Conservation (phyloP, 768 basidiomycete genomes). For the Crucibulum laeve region DNA sequence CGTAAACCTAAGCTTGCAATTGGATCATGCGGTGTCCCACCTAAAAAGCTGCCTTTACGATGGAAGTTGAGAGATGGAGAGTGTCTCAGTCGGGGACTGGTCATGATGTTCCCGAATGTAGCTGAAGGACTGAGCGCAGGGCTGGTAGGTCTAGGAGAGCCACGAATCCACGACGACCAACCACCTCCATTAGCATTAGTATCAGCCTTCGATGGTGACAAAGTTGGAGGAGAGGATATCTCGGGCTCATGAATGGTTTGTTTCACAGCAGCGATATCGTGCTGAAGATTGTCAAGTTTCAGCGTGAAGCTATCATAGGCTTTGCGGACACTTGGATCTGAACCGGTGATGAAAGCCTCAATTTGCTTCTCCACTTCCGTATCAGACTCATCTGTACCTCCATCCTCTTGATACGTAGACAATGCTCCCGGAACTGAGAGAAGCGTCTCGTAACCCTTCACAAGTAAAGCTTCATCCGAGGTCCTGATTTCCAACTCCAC, state of each 20-base stretch:
- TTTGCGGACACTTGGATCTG: slow-evolving; percentile 40
- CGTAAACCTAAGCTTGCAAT: slow-evolving; percentile 45
- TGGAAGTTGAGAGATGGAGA: slow-evolving; percentile 33
- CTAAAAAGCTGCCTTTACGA: slow-evolving; percentile 9
- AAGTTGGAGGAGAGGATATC: slow-evolving; percentile 8
- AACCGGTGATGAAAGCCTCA: slow-evolving; percentile 51
- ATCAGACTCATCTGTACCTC: slow-evolving; percentile 14
- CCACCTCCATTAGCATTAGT: slow-evolving; percentile 10
- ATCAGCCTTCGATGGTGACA: slow-evolving; percentile 1
- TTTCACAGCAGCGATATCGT: slow-evolving; percentile 73
- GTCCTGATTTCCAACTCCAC: slow-evolving; percentile 81
- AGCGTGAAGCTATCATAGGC: slow-evolving; percentile 43
- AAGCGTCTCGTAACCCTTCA: slow-evolving; percentile 66
- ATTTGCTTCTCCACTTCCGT: slow-evolving; percentile 50
- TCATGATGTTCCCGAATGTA: slow-evolving; percentile 75
- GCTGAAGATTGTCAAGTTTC: slow-evolving; percentile 70
- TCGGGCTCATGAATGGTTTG: slow-evolving; percentile 46
- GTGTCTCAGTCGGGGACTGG: slow-evolving; percentile 54
- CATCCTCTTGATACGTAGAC: slow-evolving; percentile 10
- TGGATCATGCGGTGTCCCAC: slow-evolving; percentile 23
- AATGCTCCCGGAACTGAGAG: slow-evolving; percentile 53
- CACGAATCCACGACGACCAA: slow-evolving; percentile 58
- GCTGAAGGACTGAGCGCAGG: slow-evolving; percentile 26
- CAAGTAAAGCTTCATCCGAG: slow-evolving; percentile 65
- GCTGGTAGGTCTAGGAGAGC: slow-evolving; percentile 28